Conservation (phyloP, 2,329 filamentous ascomycete species). For the Talaromyces amestolkiae region DNA sequence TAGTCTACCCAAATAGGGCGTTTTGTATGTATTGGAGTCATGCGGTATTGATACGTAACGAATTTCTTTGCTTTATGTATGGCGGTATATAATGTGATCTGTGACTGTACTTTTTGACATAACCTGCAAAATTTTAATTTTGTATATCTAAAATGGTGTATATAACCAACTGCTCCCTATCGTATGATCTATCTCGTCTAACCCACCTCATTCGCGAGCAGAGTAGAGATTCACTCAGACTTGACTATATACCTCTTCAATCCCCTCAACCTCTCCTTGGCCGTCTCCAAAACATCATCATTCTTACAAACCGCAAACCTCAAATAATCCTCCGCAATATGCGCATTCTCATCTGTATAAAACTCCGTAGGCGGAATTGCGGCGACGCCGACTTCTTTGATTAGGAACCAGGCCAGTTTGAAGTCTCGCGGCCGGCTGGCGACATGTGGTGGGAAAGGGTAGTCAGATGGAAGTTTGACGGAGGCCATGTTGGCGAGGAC, state of each 20-base stretch:
- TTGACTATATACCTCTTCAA: slow-evolving; percentile 66
- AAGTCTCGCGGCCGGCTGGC: slow-evolving; percentile 85
- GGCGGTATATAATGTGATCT: not conserved
- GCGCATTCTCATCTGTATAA: slow-evolving; percentile 79
- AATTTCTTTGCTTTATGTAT: not conserved
- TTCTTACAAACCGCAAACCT: slow-evolving; percentile 96
- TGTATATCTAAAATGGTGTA: not conserved
- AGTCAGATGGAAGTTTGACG: slow-evolving; percentile 77
- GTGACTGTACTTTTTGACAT: not conserved
- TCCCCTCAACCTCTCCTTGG: slow-evolving; percentile 71
- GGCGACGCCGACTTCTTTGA: slow-evolving; percentile 92
- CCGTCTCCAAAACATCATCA: slow-evolving; percentile 75
- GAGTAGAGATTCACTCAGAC: not conserved
- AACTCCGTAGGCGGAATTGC: slow-evolving; percentile 97
- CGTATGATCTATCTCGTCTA: not conserved
- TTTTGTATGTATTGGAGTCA: not conserved
- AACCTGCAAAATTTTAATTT: not conserved
- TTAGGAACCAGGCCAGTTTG: slow-evolving; percentile 92
- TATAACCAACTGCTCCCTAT: not conserved
- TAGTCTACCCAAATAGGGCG: not conserved
- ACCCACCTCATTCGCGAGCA: not conserved
- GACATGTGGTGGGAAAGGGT: slow-evolving; percentile 87
- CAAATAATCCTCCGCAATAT: slow-evolving; percentile 88
- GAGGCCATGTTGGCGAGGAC: slow-evolving; percentile 91
- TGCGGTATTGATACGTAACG: not conserved